Conservation (phyloP, 2,329 filamentous ascomycete genomes). For the Fusarium coffeatum region DNA sequence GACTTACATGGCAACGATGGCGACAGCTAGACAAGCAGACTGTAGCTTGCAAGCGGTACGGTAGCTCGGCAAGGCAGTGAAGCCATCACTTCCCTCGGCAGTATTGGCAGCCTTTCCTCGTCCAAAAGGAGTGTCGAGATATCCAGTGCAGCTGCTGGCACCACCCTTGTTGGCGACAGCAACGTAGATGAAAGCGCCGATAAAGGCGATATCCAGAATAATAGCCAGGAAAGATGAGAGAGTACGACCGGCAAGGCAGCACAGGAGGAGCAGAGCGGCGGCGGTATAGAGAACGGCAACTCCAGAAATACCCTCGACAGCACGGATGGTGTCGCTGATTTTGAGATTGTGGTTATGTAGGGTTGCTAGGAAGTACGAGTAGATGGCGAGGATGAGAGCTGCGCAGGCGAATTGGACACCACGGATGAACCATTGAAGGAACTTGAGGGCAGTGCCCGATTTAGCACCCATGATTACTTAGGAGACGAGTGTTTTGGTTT, state of each 20-base stretch:
- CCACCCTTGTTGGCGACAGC: slow-evolving; percentile 79
- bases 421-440: slow-evolving; percentile 77
- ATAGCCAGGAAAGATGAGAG: slow-evolving; percentile 80
- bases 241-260: slow-evolving; percentile 79
- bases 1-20: slow-evolving; percentile 79
- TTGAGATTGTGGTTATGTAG: slow-evolving; percentile 71
- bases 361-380: slow-evolving; percentile 85
- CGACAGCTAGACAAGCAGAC: slow-evolving; percentile 79
- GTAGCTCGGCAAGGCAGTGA: slow-evolving; percentile 61
- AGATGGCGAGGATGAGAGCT: slow-evolving; percentile 80
- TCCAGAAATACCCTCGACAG: slow-evolving; percentile 83
- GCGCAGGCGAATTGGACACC: slow-evolving; percentile 78
- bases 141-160: slow-evolving; percentile 69
- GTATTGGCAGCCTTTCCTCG: slow-evolving; percentile 66
- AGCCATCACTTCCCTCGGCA: slow-evolving; percentile 60
- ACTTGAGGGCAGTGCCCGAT: slow-evolving; percentile 69
- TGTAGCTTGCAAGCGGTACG: slow-evolving; percentile 76
- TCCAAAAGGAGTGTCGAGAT: slow-evolving; percentile 76
- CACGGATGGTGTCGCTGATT: slow-evolving; percentile 75
- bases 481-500: neutral
- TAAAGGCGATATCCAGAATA: slow-evolving; percentile 80
- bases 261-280: slow-evolving; percentile 78
- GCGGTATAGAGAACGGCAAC: slow-evolving; percentile 79
- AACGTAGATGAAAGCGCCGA: slow-evolving; percentile 83
- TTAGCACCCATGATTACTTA: slow-evolving; percentile 48